These are phyloP conservation scores for Mycena alexandri DNA, from an alignment of 768 basidiomycete species.

Conservation along the genomic window DNA sequence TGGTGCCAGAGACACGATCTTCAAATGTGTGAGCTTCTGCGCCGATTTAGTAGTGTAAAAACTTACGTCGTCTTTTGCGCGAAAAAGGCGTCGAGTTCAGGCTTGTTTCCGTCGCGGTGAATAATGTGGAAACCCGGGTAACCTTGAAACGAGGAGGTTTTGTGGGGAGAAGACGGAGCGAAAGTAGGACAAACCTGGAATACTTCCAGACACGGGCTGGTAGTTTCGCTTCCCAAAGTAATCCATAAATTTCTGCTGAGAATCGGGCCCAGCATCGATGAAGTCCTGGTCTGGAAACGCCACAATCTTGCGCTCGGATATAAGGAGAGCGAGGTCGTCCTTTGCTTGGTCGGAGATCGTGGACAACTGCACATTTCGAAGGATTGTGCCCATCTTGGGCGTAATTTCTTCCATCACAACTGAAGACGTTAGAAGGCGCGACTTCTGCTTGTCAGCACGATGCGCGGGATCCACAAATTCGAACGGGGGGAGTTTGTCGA, in stretches of 20 bases:
- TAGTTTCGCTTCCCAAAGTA: constrained; percentile 37
- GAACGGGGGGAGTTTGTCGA: constrained; percentile 36
- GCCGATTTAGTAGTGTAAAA: too few relatives aligned
- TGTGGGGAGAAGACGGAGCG: background rate
- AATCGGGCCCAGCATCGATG: constrained; percentile 34
- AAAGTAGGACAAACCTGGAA: constrained; percentile 25
- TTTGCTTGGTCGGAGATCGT: constrained; percentile 30
- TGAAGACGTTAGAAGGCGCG: constrained; percentile 22
- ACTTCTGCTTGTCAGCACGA: constrained; percentile 35
- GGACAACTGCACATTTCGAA: constrained; percentile 33
- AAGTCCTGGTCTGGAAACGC: constrained; percentile 39
- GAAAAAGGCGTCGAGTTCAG: constrained; percentile 38
- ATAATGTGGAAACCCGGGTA: constrained; percentile 40
- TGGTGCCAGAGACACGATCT: constrained; percentile 40
- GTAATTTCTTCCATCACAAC: constrained; percentile 28
- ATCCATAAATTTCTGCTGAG: constrained; percentile 35
- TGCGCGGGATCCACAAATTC: constrained; percentile 38
- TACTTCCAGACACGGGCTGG: constrained; percentile 34
- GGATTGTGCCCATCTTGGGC: constrained; percentile 38
- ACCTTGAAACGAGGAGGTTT: constrained; percentile 14
- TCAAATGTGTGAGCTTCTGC: too few relatives aligned
- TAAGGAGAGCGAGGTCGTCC: constrained; percentile 39
- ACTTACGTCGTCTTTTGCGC: constrained; percentile 36
- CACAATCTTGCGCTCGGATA: constrained; percentile 39
- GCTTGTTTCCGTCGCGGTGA: constrained; percentile 39